Evolutionary conservation across 2,329 filamentous ascomycete species (phyloP), one percentile per base, ranked within the genome.

Genomic region (Camptophora hylomeconis): DNA sequence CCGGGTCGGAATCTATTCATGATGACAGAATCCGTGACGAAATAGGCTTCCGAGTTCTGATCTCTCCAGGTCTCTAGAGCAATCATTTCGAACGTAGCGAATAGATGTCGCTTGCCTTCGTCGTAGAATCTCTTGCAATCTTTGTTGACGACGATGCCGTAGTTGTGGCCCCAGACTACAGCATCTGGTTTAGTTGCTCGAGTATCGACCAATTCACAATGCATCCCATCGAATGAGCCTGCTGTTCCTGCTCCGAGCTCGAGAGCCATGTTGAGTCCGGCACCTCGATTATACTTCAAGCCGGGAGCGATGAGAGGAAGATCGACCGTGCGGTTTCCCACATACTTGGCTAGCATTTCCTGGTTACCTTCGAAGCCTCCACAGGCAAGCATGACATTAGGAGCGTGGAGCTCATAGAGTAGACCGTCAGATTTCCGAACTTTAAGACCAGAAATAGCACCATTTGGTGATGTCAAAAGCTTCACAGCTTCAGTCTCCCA

Each of bases 11-110:
- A 59, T 3, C 49, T 45, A 20, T 57, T 45, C 55, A 57, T 55
- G 40, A 58, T 57, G 7, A 45, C 45, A 12, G 49, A 45, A 33
- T 58, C 56, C 6, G 56, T 57, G 31, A 58, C 41, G 41, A 58
- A 58, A 42, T 51, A 58, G 24, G 51, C 55, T 26, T 52, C 54
- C 33, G 53, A 48, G 31, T 59, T 51, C 17, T 59, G 53, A 28
- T 57, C 49, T 24, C 50, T 42, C 54, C 54, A 58, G 24, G 51
- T 49, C 32, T 58, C 46, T 5, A 57, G 45, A 3, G 54, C 54
- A 19, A 57, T 54, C 51, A 56, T 54, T 38, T 60, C 54, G 35
- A 58, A 59, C 2, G 56, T 58, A 5, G 56, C 53, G 35, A 60
- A 60, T 9, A 60, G 50, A 33, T 58, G 49, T 21, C 50, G 37